phyloP scores from a whole-genome alignment of 2,329 filamentous ascomycete species.

The Trichophyton verrucosum region DNA sequence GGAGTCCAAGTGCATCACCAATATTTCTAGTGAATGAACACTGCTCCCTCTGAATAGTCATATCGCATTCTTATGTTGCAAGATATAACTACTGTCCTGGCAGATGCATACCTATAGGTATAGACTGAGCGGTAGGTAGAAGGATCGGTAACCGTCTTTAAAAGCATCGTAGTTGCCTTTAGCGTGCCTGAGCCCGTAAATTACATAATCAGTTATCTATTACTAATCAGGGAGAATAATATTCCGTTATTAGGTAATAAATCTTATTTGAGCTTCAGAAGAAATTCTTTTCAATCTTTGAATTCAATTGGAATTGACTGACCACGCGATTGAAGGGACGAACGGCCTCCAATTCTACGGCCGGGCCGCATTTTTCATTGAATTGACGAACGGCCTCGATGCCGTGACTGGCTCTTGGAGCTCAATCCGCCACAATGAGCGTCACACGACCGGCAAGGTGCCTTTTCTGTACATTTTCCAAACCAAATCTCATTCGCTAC shows the following conservation, averaged over 20 bases:
- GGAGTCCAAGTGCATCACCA: no score
- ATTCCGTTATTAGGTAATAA: not conserved
- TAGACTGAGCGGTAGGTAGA: no score
- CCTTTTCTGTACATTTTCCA: constrained; percentile 39
- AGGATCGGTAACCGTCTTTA: no score
- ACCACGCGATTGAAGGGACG: not conserved
- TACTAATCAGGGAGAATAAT: not conserved
- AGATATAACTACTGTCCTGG: no score
- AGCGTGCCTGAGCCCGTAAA: no score
- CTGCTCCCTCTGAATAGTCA: no score
- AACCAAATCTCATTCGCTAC: constrained; percentile 29
- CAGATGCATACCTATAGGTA: no score
- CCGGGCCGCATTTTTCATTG: constrained; percentile 7
- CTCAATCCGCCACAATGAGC: constrained; percentile 32
- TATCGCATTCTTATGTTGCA: no score
- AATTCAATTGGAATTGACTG: constrained; percentile 5
- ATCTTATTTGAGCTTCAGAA: constrained; percentile 1
- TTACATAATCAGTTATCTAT: no score
- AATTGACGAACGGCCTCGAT: not conserved
- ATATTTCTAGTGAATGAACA: no score
- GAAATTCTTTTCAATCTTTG: constrained; percentile 2
- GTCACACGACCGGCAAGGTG: constrained; percentile 38
- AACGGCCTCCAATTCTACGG: constrained; percentile 2
- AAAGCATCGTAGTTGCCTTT: no score
- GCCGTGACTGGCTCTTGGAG: constrained; percentile 18